Base-by-base conservation (phyloP, 1,139 yeast species). In the Scheffersomyces stambukii region DNA sequence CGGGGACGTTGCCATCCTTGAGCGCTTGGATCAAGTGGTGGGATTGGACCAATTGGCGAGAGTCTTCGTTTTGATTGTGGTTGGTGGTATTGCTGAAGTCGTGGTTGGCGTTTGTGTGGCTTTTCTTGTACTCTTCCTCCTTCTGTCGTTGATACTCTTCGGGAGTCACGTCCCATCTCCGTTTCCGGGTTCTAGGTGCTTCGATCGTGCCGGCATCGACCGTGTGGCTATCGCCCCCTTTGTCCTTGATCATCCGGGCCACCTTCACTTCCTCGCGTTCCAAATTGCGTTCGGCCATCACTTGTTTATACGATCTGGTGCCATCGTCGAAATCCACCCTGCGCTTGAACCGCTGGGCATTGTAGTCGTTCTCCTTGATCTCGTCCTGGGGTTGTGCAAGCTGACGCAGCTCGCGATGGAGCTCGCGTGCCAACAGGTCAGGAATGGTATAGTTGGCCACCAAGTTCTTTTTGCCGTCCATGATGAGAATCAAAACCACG, bases 141-240 rank as follows among this genome's bases (percentile, higher is more conserved):
- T 21, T 25, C 9, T 33, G 35, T 31, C 41, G 33, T 25, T 30
- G 53, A 30, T 54, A 48, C 29, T 54, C 59, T 35, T 60, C 61
- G 3, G 67, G 64, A 0, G 60, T 52, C 1, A 60, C 62, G 28
- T 56, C 65, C 64, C 65, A 55, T 32, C 64, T 38, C 37, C 57
- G 43, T 45, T 55, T 52, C 36, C 64, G 40, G 9, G 19, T 28
- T 20, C 16, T 33, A 8, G 17, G 23, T 16, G 18, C 4, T 21
- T 21, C 46, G 40, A 15, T 46, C 35, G 36, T 41, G 21, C 21
- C 19, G 21, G 16, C 16, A 12, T 14, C 4, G 5, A 25, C 16
- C 38, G 23, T 21, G 34, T 40, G 20, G 29, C 29, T 16, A 31
- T 31, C 23, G 33, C 32, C 16, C 40, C 48, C 42, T 19, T 45